Evolutionary conservation across 1,139 yeast genomes (phyloP).

Genomic region (Yamadazyma aaseri): DNA sequence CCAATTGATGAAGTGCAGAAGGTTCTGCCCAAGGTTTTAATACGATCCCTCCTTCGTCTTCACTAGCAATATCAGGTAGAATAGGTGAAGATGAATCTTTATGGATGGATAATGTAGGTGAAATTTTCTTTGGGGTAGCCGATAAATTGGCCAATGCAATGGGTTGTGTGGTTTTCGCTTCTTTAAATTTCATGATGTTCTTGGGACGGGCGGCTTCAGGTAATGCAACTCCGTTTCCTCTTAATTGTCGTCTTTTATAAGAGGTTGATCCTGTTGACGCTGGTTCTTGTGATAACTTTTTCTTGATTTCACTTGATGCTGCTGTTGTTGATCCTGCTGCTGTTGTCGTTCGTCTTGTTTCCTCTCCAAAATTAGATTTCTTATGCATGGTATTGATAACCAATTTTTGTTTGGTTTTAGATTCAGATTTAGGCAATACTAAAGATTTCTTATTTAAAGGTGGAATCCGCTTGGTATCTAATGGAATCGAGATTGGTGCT

Average conservation of each 20-base stretch:
- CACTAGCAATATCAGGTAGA: constrained; percentile 50
- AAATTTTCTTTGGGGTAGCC: constrained; percentile 1
- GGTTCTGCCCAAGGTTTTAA: constrained; percentile 74
- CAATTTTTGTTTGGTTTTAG: constrained; percentile 30
- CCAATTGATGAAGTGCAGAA: constrained; percentile 53
- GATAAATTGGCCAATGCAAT: not conserved
- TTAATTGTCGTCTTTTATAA: constrained; percentile 14
- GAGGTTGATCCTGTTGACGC: constrained; percentile 7
- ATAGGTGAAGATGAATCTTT: constrained; percentile 10
- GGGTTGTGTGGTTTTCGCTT: constrained; percentile 1
- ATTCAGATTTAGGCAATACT: constrained; percentile 31
- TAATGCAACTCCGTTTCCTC: constrained; percentile 33
- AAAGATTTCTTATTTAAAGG: constrained; percentile 30
- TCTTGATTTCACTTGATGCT: constrained; percentile 3
- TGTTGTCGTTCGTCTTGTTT: not conserved
- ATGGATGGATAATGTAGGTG: constrained; percentile 3
- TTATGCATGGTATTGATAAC: constrained; percentile 29
- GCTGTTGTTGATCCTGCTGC: constrained; percentile 1
- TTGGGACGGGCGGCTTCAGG: constrained; percentile 37
- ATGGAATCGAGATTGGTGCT: constrained; percentile 12
- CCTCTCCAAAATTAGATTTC: not conserved
- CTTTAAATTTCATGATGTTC: not conserved
- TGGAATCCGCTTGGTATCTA: constrained; percentile 21
- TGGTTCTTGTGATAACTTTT: not conserved
- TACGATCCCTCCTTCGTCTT: constrained; percentile 56